Percentiles rank a stretch among this genome's conserved stretches.
Conservation (phyloP, 306 rosid genomes). For the Vicia faba region DNA sequence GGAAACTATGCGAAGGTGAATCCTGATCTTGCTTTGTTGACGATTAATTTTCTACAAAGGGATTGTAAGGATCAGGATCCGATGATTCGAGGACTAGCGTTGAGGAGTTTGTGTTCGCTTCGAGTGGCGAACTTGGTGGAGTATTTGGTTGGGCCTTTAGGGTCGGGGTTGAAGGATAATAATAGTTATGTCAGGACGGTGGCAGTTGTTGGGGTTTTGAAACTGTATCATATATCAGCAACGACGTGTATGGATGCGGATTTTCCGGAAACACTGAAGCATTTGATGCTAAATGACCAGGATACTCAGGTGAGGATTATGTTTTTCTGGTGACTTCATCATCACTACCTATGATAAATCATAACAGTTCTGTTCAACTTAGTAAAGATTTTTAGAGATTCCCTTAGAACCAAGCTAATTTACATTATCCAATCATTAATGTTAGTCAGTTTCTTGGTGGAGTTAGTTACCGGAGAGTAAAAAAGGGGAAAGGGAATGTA, state of each 20-base stretch:
- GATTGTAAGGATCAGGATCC: slow-evolving; percentile 99
- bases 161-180: slow-evolving; percentile 86
- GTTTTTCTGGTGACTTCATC: slow-evolving; percentile 24
- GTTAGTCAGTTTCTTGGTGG: background rate
- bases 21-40: slow-evolving; percentile 95
- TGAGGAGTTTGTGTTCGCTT: slow-evolving; percentile 93
- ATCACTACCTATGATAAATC: slow-evolving; percentile 14
- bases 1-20: slow-evolving; percentile 94
- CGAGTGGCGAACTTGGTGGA: slow-evolving; percentile 90
- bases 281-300: slow-evolving; percentile 80
- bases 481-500: background rate
- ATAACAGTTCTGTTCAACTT: slow-evolving; percentile 11
- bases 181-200: slow-evolving; percentile 89
- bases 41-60: slow-evolving; percentile 96
- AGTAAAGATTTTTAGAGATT: slow-evolving; percentile 16
- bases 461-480: background rate
- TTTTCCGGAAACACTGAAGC: slow-evolving; percentile 79
- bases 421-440: slow-evolving; percentile 26
- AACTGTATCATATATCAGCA: slow-evolving; percentile 90
- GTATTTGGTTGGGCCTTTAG: slow-evolving; percentile 96
- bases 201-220: slow-evolving; percentile 89
- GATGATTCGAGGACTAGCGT: slow-evolving; percentile 92
- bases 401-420: slow-evolving; percentile 19
- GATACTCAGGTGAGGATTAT: slow-evolving; percentile 78
- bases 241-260: slow-evolving; percentile 92